Evolutionary conservation across 23 red algal genomes (phyloP), one percentile per base, ranked within the genome.

Genomic region (Gracilaria gracilis): DNA sequence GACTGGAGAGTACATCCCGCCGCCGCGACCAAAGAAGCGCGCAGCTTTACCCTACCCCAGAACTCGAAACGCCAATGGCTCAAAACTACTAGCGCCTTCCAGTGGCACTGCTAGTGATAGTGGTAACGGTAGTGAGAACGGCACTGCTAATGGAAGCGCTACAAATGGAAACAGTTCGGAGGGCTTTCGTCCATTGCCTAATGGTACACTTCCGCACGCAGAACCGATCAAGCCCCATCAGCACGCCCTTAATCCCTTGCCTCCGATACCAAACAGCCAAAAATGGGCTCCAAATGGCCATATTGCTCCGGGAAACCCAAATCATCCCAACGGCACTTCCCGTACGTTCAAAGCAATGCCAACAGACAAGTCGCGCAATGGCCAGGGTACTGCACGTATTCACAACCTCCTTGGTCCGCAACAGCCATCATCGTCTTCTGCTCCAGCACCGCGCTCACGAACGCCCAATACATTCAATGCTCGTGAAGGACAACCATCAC

Each of bases 1-100:
- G 25, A 99, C 94, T 25, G 95, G 97, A 38, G 97, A 98, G 79
- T 98, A 98, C 66, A 82, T 98, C n/a, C 97, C 97, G 29, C 97
- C 97, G 3, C 93, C 97, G 19, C 82, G 97, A 29, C 75, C 90
- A 3, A 98, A 96, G 67, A 89, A 94, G 49, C 84, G 93, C 31
- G 79, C 92, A 36, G 57, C 77, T 61, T 27, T 87, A 27, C 83
- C 83, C n/a, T 82, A 88, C 24, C 71, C 75, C 14, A 75, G 75
- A 36, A 87, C 51, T 54, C 67, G 82, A n/a, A 51, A 51, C 59
- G 20, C 83, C 13, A 81, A 51, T 28, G 51, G 48, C 29, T 58
- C 55, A 16, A 80, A 82, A 49, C 1, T 19, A 9, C 35, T 32
- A 13, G 54, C 27, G 6, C 37, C 27, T 57, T 51, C 47, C 64